Base-by-base conservation (phyloP, 106 monocot genomes). In the Phalaenopsis aphrodite region DNA sequence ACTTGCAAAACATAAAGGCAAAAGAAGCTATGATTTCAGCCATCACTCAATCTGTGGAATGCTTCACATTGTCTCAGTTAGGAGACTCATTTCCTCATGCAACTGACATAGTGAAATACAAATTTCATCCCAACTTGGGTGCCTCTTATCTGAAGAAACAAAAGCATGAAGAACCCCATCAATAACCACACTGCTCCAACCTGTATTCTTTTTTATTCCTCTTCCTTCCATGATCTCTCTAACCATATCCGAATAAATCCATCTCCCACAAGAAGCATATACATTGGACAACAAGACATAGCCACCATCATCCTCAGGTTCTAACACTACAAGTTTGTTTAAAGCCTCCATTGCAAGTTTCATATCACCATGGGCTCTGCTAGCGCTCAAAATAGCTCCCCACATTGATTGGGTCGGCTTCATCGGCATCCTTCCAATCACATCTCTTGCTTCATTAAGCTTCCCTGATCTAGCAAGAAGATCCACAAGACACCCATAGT, bases 401-500 rank as follows among this genome's bases (percentile, higher is more conserved):
- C 93, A 93, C 52, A 93, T 88, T 0, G 90, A 93, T 58, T 45
- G 61, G 72, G 77, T 85, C 42, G 90, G 88, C 18, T 80, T 77
- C 81, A 90, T 77, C 15, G 86, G 84, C 91, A 93, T 86, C 43
- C 30, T 83, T 72, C 45, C 30, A 64, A 89, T 80, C 47, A 89
- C 68, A 61, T 82, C 75, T 45, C 52, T 67, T 5, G 88, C 93
- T 48, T 93, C 91, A 16, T 0, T 49, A 19, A 93, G 30, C 83
- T 86, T 87, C 37, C 91, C 93, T 18, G 89, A 87, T 81, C 89
- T 84, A 23, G 91, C 78, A 37, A 91, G 84, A 82, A 93, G 87
- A 86, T 93, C 93, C 16, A 91, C 89, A 18, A 91, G 17, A 42
- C 91, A 93, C 2, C 91, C 89, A 61, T 91, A 93, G 69, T 91